Base-by-base conservation (phyloP, 208 protist species). In the Leishmania mexicana region DNA sequence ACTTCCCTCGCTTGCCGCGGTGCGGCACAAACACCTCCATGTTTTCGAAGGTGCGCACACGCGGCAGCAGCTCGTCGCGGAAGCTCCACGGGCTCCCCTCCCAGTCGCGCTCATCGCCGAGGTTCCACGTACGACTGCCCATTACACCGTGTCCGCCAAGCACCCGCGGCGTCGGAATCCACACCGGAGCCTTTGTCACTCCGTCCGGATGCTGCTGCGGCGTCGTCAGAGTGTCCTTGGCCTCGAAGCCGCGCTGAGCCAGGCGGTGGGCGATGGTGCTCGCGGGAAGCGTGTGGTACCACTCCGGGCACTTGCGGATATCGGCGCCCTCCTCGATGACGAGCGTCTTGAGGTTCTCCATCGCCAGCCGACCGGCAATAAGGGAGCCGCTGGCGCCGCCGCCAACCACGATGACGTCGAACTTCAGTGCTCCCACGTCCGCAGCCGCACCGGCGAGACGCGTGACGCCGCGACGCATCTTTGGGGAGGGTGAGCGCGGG, bases 61-160 rank as follows among this genome's bases (percentile, higher is more conserved):
- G 87, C 24, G 94, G 94, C 42, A 95, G 84, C 65, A 97, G 58
- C 6, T 94, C 91, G 17, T 94, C 83, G 62, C 90, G 89, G 68
- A 95, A 96, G 85, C 79, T 86, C 89, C 90, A 96, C 83, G 91
- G 87, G 5, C 76, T 75, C 68, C 77, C 89, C 24, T 83, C 85
- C 94, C 94, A 97, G 87, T 95, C 92, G 0, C 54, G 70, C 72
- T 84, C 85, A 62, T 94, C 90, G 53, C 94, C 94, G 58, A 94
- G 80, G 84, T 91, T 92, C 91, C 92, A 97, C 62, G 89, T 85
- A 38, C 91, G 90, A 51, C 88, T 92, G 47, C 94, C 94, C 94
- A 97, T 94, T 4, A 97, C 90, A 49, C 92, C 90, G 71, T 90
- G 87, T 0, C 94, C 94, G 64, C 94, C 94, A 45, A 97, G 87